These are phyloP conservation scores for Fusarium mangiferae DNA, from an alignment of 2,329 filamentous ascomycete species.

Conservation along the genomic window DNA sequence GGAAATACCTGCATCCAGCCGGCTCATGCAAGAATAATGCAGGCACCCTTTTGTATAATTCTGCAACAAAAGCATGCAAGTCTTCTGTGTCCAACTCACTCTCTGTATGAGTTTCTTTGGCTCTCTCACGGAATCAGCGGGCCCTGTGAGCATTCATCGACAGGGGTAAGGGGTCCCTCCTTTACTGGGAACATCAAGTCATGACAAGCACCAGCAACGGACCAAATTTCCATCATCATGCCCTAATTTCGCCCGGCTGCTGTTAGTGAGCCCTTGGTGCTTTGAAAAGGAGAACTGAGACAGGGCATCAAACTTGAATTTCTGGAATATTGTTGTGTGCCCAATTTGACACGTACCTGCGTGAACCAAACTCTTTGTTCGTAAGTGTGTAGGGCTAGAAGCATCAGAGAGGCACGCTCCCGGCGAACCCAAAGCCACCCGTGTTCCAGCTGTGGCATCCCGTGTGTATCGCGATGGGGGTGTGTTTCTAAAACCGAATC, in stretches of 20 bases:
- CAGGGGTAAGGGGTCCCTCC: constrained; percentile 28
- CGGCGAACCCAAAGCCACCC: constrained; percentile 35
- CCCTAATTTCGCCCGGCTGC: constrained; percentile 25
- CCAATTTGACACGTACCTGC: constrained; percentile 34
- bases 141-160: constrained; percentile 20
- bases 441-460: constrained; percentile 31
- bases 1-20: constrained; percentile 13
- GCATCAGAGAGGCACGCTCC: constrained; percentile 26
- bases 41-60: constrained; percentile 5
- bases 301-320: constrained; percentile 27
- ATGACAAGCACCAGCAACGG: constrained; percentile 20
- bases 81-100: constrained; percentile 25
- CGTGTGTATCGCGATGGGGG: constrained; percentile 34
- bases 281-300: constrained; percentile 37
- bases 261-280: constrained; percentile 26
- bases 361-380: constrained; percentile 24
- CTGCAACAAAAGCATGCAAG: background rate
- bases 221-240: constrained; percentile 41
- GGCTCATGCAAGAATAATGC: constrained; percentile 26
- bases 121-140: constrained; percentile 23
- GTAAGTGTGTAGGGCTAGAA: constrained; percentile 34
- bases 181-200: constrained; percentile 31
- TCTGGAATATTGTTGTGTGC: constrained; percentile 32
- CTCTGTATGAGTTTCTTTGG: constrained; percentile 18
- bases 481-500: constrained; percentile 28